Evolutionary conservation across 2,329 filamentous ascomycete genomes (phyloP), one percentile per base, ranked within the genome.

Genomic region (Neurospora crassa): DNA sequence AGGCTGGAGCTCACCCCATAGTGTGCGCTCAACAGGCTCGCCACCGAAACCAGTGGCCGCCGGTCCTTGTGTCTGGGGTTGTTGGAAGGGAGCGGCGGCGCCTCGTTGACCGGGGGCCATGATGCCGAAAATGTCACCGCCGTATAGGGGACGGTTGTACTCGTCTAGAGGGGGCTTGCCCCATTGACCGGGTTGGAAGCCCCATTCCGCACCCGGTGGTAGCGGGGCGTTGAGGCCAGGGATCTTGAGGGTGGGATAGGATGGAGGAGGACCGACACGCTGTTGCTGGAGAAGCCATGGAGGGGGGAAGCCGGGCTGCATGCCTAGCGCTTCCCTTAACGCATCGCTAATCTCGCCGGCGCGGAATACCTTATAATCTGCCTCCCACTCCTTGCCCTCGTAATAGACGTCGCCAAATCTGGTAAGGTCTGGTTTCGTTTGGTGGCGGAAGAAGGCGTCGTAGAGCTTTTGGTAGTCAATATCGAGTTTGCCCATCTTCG

Each of bases 341-440:
- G 93, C 90, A 70, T 98, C 93, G 76, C 91, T 96, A 68, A 98
- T 82, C 76, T 98, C 94, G 43, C 96, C 96, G 1, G 96, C 93
- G 74, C 94, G 90, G 72, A 97, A 88, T 82, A 97, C 92, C 76
- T 92, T 91, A 74, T 97, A 87, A 79, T 98, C 97, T 0, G 96
- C 97, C 82, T 99, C 96, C 78, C 93, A 96, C 80, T 99, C 96
- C 81, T 99, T 99, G 79, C 96, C 96, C 82, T 99, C 96, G 80
- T 98, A 98, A 81, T 99, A 99, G n/a, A 99, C 94, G 81, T 99
- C 96, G 53, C 96, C 96, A 77, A 97, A 99, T 63, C 94, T 89
- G 41, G 96, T 98, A 74, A 99, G 84, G 76, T 94, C 90, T 0
- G 96, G 96, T 82, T 99, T 99, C 53, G 93, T 97, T 83, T 99